phyloP scores from a whole-genome alignment of 176 grass and related monocot genomes.

The Aegilops sharonensis region DNA sequence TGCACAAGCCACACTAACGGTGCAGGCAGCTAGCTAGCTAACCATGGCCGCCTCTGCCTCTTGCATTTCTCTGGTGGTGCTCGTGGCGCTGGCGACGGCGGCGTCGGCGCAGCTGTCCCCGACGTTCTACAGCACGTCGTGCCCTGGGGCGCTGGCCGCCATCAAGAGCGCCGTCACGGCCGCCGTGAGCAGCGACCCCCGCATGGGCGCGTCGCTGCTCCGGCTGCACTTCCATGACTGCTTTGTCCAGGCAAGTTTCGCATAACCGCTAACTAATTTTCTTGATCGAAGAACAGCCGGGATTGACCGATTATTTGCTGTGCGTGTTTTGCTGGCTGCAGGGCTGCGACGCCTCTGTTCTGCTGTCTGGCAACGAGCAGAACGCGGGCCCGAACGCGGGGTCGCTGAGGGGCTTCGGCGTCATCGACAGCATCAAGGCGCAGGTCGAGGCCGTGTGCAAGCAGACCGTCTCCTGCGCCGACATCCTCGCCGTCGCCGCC shows the following conservation, averaged over 20 bases:
- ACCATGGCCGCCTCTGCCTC: conserved; percentile 21
- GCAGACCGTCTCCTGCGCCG: conserved; percentile 68
- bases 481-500: conserved; percentile 65
- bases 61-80: not conserved
- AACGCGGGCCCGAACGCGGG: not conserved
- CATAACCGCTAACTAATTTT: not conserved
- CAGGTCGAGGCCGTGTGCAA: conserved; percentile 53
- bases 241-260: conserved; percentile 44
- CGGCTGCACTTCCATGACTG: conserved; percentile 92
- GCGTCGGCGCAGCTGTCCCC: conserved; percentile 66
- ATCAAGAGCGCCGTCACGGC: conserved; percentile 53
- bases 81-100: conserved; percentile 23
- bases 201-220: conserved; percentile 77
- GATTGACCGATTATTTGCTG: not conserved
- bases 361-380: conserved; percentile 49
- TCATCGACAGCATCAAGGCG: conserved; percentile 57
- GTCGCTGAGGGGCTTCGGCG: not conserved
- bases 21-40: not conserved
- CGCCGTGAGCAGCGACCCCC: conserved; percentile 41
- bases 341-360: conserved; percentile 75
- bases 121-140: conserved; percentile 68
- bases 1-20: not conserved
- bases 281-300: not conserved
- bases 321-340: conserved; percentile 8
- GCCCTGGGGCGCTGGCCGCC: conserved; percentile 56